Evolutionary conservation across 2,329 filamentous ascomycete genomes (phyloP), one percentile per base, ranked within the genome.

Genomic region (Fonsecaea monophora): DNA sequence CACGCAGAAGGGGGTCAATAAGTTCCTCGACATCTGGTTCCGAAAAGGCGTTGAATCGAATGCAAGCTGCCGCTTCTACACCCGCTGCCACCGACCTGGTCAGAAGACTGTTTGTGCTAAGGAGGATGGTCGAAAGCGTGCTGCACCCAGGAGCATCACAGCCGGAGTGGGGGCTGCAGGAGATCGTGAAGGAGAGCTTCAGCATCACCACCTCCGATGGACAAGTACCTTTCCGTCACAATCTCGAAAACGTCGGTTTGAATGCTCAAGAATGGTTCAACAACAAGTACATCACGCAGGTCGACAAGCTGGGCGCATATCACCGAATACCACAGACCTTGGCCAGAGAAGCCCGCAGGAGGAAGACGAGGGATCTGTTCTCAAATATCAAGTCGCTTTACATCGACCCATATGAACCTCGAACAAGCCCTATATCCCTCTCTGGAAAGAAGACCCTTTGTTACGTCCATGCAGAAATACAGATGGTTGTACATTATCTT

Each of bases 381-480:
- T 56, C 32, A 13, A n/a, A 30, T 4, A 10, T 57, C 35, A 21
- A 30, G n/a, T 50, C 67, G 18, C 12, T 38, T 18, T 30, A 67
- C 18, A 35, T 50, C 13, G 4, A 35, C 9, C 64, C 69, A 1
- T 71, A 67, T 38, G 64, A 50, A 53, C 45, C 38, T 56, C 54
- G 55, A 45, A 60, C 50, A 15, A 63, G 56, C 45, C 53, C 6
- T 10, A 61, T 54, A 34, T 61, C 32, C 12, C 60, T 45, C 61
- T 53, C 45, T 53, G 60, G 54, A 30, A 62, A n/a, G 63, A 54
- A 48, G 37, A 56, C 42, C 30, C 55, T 42, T 18, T 68, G 61
- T 25, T 64, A 68, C 40, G 70, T 73, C 18, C 70, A 73, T 65
- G 72, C 72, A 32, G 72, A 73, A 55, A 66, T 73, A 50, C 71